These are phyloP conservation scores for Balamuthia mandrillaris DNA, from an alignment of 208 protist genomes.

Conservation along the genomic window DNA sequence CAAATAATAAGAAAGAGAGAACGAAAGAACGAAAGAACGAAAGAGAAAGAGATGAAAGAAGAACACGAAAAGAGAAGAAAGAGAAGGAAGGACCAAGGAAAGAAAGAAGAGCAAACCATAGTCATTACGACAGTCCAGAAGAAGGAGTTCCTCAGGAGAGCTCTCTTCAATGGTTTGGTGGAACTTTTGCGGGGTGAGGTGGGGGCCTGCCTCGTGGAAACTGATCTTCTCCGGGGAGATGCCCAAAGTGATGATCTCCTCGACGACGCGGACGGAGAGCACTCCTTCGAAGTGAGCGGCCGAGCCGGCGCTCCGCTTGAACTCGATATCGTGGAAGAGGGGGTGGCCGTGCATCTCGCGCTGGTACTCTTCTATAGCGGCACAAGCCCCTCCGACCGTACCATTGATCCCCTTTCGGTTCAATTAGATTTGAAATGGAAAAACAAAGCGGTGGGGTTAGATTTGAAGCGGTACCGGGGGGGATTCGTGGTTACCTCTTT, in stretches of 20 bases:
- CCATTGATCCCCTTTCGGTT: not conserved
- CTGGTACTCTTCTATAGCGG: not conserved
- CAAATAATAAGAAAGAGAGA: no score
- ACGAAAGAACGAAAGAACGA: no score
- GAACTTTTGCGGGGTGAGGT: not conserved
- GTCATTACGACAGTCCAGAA: conserved; percentile 39
- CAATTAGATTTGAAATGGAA: not conserved
- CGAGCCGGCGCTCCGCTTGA: not conserved
- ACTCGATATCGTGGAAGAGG: not conserved
- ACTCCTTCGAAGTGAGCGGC: not conserved
- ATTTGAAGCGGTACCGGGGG: no score
- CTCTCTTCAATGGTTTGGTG: not conserved
- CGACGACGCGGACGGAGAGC: not conserved
- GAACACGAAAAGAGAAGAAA: not conserved
- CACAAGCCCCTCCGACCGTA: not conserved
- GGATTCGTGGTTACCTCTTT: no score
- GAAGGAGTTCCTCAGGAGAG: not conserved
- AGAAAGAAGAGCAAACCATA: not conserved
- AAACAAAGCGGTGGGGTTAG: not conserved
- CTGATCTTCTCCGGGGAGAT: no score
- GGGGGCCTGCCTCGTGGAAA: not conserved
- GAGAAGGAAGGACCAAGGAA: not conserved
- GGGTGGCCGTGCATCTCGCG: not conserved
- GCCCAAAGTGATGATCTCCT: conserved; percentile 18
- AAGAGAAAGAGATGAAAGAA: not conserved